Base-by-base conservation (phyloP, 2,329 filamentous ascomycete species). In the Aspergillus pseudoterreus region DNA sequence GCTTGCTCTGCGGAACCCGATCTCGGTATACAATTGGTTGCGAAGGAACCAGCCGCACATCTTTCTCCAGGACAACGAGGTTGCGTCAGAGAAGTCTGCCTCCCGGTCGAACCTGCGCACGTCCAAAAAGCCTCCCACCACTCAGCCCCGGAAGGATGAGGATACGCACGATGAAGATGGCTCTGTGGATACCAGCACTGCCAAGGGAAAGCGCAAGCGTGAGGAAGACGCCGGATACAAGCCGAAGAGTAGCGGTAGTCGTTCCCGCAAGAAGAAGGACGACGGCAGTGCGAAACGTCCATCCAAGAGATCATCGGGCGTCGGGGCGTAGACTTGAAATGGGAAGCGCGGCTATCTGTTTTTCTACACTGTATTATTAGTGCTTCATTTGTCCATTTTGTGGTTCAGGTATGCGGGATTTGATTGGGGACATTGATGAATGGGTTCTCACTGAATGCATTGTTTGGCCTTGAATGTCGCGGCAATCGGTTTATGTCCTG, bases 21-120 rank as follows among this genome's bases (percentile, higher is more conserved):
- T 90, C 39, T 95, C 89, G 53, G 92, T 96, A 3, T 95, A 95
- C 75, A 96, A 95, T 70, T 99, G 94, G 94, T 82, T 99, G 11
- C 83, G 90, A 56, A 85, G 90, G 66, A 81, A 96, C 70, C 86
- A 90, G 53, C 88, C 91, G 3, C 86, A 92, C 69, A 85, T 91
- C 45, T 92, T 95, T 74, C 75, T 95, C 17, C 87, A 95, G 68
- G 88, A 91, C 63, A 82, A 84, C 50, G 84, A 86, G 62, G 62
- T 66, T 30, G 62, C 67, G 6, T 69, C 71, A 4, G 74, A 76
- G 52, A 76, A 76, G 61, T 68, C 70, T 30, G 54, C 61, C 17
- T 66, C 68, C 12, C 67, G 71, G 35, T 68, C 71, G 14, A 73
- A 70, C 43, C 61, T 69, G 39, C 70, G 75, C 33, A 58, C 67